A percentile compares a stretch with the other conserved stretches of the same genome.
Evolutionary conservation across 2,329 filamentous ascomycete genomes (phyloP).

Genomic region (Leptodontidium sp.): DNA sequence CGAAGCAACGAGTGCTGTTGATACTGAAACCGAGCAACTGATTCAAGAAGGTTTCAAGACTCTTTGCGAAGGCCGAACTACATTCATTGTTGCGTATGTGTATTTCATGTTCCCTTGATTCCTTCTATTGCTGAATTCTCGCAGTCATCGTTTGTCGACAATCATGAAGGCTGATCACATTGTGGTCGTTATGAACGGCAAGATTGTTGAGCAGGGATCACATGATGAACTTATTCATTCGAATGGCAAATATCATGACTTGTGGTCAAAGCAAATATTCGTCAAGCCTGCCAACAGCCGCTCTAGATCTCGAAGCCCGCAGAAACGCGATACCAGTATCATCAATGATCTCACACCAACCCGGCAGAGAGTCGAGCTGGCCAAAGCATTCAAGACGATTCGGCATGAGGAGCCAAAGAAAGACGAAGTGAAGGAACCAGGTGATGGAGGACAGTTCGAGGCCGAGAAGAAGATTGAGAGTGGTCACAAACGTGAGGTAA

Average conservation of each 20-base stretch:
- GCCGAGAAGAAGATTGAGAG: constrained; percentile 20
- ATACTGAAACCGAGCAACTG: constrained; percentile 92
- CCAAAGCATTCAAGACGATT: constrained; percentile 32
- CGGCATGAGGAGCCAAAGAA: constrained; percentile 27
- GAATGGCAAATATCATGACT: constrained; percentile 58
- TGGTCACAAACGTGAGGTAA: constrained; percentile 42
- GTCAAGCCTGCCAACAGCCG: constrained; percentile 39
- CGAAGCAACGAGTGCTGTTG: constrained; percentile 92
- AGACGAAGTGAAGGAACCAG: constrained; percentile 11
- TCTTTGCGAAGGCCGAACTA: constrained; percentile 58
- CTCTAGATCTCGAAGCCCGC: constrained; percentile 39
- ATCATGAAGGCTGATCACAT: constrained; percentile 62
- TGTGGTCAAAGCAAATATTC: constrained; percentile 59
- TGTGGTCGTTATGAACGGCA: constrained; percentile 60
- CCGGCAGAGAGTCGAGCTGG: constrained; percentile 32
- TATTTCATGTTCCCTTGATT: not conserved
- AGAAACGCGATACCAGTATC: constrained; percentile 40
- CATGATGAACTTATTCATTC: constrained; percentile 56
- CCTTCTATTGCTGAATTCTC: constrained; percentile 28
- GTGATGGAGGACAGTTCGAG: constrained; percentile 16
- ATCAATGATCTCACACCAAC: constrained; percentile 44
- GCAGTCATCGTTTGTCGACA: constrained; percentile 59
- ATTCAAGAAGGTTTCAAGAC: constrained; percentile 72
- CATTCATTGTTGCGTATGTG: constrained; percentile 50
- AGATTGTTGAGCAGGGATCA: constrained; percentile 59